phyloP scores from a whole-genome alignment of 23 red algal genomes.

The Gracilaria caudata region DNA sequence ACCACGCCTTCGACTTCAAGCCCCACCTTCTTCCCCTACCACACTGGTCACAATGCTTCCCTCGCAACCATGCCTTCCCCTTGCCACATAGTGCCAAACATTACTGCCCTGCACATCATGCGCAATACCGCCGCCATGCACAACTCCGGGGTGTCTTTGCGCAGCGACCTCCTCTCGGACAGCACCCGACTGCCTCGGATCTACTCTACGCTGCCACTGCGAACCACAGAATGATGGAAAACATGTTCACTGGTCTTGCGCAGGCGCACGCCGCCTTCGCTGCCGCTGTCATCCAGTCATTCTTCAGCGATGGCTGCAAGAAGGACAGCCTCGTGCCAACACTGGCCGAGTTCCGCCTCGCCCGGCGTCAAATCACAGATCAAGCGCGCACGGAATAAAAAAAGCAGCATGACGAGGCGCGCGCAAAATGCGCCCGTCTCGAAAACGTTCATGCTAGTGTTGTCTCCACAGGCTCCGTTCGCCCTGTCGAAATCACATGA shows the following conservation, averaged over 20 bases:
- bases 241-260: neutral
- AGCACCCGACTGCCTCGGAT: constrained; percentile 2
- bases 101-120: constrained; percentile 1
- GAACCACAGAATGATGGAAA: constrained; percentile 5
- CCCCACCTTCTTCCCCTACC: no score
- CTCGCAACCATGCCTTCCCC: constrained; percentile 28
- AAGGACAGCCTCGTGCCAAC: constrained; percentile 58
- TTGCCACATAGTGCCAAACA: constrained; percentile 34
- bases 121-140: constrained; percentile 21
- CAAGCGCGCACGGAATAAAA: constrained; percentile 22
- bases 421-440: neutral
- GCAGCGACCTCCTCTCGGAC: constrained; percentile 8
- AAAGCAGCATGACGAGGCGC: constrained; percentile 48
- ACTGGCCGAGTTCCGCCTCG: constrained; percentile 49
- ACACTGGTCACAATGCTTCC: constrained; percentile 1
- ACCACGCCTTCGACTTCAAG: no score
- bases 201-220: constrained; percentile 1
- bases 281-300: constrained; percentile 34
- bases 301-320: constrained; percentile 34
- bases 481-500: constrained; percentile 36
- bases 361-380: constrained; percentile 39
- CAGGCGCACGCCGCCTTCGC: constrained; percentile 21
- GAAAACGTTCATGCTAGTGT: constrained; percentile 28
- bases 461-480: constrained; percentile 17
- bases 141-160: constrained; percentile 26